These are phyloP conservation scores for Pascua guehoae DNA, from an alignment of 1,284 basidiomycete species.

Conservation along the genomic window DNA sequence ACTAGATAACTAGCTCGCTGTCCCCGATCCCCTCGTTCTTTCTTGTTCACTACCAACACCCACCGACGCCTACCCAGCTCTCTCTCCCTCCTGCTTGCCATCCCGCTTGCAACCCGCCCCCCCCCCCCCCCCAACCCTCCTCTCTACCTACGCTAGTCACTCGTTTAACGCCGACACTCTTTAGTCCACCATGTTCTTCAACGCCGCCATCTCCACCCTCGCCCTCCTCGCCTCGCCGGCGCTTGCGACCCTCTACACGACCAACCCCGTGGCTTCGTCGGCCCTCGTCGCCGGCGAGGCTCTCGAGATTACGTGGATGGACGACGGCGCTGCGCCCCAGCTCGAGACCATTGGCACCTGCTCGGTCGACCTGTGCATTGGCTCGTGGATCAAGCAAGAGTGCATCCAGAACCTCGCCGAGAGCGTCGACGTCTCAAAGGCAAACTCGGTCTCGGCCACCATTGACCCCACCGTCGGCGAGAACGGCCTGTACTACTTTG, in stretches of 20 bases:
- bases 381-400: slow-evolving; percentile 52
- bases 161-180: too few relatives aligned
- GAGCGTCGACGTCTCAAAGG: slow-evolving; percentile 61
- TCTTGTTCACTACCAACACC: too few relatives aligned
- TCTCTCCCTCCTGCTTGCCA: too few relatives aligned
- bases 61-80: too few relatives aligned
- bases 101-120: too few relatives aligned
- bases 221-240: slow-evolving; percentile 51
- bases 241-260: slow-evolving; percentile 46
- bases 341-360: slow-evolving; percentile 61
- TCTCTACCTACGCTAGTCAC: too few relatives aligned
- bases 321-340: slow-evolving; percentile 58
- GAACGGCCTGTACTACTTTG: slow-evolving; percentile 50
- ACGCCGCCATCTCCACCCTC: slow-evolving; percentile 27
- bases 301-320: slow-evolving; percentile 64
- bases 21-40: too few relatives aligned
- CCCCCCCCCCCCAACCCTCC: too few relatives aligned
- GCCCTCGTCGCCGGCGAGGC: slow-evolving; percentile 60
- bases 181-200: too few relatives aligned
- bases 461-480: slow-evolving; percentile 63
- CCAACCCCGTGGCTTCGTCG: slow-evolving; percentile 52
- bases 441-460: slow-evolving; percentile 57
- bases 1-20: too few relatives aligned
- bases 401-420: slow-evolving; percentile 61
- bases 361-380: slow-evolving; percentile 64